Base-by-base conservation (phyloP, 2,329 filamentous ascomycete species). In the Aspergillus fructus region DNA sequence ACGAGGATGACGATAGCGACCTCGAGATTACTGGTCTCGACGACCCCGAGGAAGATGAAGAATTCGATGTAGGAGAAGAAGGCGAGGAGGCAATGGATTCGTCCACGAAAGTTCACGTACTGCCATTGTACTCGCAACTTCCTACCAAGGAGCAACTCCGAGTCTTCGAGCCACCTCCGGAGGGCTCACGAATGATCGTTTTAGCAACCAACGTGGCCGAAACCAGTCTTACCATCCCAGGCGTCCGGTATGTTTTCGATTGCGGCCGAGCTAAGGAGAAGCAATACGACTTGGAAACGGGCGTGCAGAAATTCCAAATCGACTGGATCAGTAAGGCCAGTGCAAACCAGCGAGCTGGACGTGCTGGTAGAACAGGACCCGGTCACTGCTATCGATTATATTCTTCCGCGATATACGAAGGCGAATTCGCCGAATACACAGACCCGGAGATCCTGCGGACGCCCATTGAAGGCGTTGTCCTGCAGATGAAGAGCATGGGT, bases 251-350 rank as follows among this genome's bases (percentile, higher is more conserved):
- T 69, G 94, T 99, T 8, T 97, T 99, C 61, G 93, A 97, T 73
- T 93, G 90, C 63, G 94, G 94, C 34, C 84, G 96, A 49, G 89
- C 90, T 37, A 99, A 99, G 74, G 93, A 97, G 73, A 89, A 93
- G 61, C 89, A 88, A 57, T 97, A 94, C 68, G 90, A 97, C 70
- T 83, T 85, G n/a, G 78, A 85, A 11, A 97, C 90, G 8, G 93
- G 93, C 3, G 93, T 99, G 0, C 94, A 99, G 72, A 96, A 89
- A 69, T 99, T 96, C 71, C 90, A 96, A 66, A 85, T 99, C 53
- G 89, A 89, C 41, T 99, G 93, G 91, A 96, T 97, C 71, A 97
- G 93, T 78, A 97, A 99, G 77, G 94, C 94, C 27, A 96, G 91
- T 71, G 93, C 94, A 7, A 90, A 88, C 63, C 94, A 99, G 75